Evolutionary conservation across 1,284 basidiomycete genomes (phyloP).

Genomic region (Trametes polyzona): DNA sequence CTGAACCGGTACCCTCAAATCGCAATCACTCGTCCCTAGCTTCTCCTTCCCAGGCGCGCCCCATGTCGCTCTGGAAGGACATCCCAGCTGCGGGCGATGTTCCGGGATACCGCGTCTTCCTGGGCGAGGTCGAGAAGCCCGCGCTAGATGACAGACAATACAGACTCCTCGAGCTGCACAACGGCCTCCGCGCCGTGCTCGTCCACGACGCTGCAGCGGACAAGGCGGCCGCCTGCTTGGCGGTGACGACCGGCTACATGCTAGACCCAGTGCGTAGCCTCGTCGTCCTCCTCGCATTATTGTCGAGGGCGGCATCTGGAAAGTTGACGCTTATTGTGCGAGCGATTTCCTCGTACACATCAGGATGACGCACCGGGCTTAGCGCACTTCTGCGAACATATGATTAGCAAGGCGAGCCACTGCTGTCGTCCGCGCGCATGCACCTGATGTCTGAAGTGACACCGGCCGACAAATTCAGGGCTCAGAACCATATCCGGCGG

Average conservation of each 20-base stretch:
- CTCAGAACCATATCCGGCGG: conserved; percentile 51
- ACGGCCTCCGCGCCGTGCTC: conserved; percentile 63
- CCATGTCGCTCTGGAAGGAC: conserved; percentile 20
- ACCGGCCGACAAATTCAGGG: conserved; percentile 33
- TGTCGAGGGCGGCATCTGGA: not conserved
- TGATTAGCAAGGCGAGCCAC: conserved; percentile 45
- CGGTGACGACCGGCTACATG: conserved; percentile 67
- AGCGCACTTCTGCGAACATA: conserved; percentile 65
- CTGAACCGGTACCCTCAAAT: conserved; percentile 23
- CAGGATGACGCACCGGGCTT: conserved; percentile 48
- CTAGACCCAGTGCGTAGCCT: conserved; percentile 57
- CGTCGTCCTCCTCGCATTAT: not conserved
- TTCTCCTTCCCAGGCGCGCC: conserved; percentile 6
- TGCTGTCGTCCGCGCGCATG: conserved; percentile 10
- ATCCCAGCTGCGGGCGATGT: conserved; percentile 17
- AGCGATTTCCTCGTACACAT: no score
- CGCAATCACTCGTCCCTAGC: conserved; percentile 7
- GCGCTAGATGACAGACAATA: conserved; percentile 49
- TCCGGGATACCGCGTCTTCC: conserved; percentile 28
- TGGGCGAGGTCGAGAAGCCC: conserved; percentile 45
- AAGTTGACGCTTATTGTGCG: not conserved
- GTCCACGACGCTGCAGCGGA: conserved; percentile 65
- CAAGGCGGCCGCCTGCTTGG: conserved; percentile 68
- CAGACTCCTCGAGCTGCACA: conserved; percentile 59
- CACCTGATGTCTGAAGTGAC: not conserved